A percentile compares a stretch with the other conserved stretches of the same genome.
These are phyloP conservation scores for Zostera marina DNA, from an alignment of 116 monocot species.

Conservation along the genomic window DNA sequence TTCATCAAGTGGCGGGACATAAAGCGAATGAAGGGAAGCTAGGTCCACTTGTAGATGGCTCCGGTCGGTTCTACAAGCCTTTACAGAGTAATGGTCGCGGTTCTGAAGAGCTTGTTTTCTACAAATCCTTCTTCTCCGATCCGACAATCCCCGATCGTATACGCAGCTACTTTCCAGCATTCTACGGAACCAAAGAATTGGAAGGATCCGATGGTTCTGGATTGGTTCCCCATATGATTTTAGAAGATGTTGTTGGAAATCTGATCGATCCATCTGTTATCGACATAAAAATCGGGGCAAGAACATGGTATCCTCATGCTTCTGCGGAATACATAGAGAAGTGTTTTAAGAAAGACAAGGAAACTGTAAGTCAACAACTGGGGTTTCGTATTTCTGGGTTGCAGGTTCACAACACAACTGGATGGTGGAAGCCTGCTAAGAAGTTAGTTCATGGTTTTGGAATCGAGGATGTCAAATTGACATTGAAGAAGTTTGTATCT, in stretches of 20 bases:
- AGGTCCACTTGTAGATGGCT: conserved; percentile 56
- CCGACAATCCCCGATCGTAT: conserved; percentile 24
- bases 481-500: conserved; percentile 46
- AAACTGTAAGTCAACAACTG: conserved; percentile 28
- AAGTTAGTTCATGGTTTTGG: conserved; percentile 15
- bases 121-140: conserved; percentile 44
- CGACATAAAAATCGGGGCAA: conserved; percentile 77
- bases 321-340: conserved; percentile 38
- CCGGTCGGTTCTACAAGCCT: conserved; percentile 84
- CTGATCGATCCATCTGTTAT: conserved; percentile 31
- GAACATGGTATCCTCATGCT: conserved; percentile 51
- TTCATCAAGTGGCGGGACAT: conserved; percentile 86
- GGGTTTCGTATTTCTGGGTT: conserved; percentile 73
- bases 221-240: conserved; percentile 37
- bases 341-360: conserved; percentile 42
- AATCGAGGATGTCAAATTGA: conserved; percentile 20
- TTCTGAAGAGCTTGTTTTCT: conserved; percentile 44
- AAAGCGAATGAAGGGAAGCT: conserved; percentile 21
- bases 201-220: conserved; percentile 32
- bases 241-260: conserved; percentile 40
- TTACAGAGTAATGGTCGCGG: conserved; percentile 51
- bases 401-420: conserved; percentile 18
- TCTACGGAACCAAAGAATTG: conserved; percentile 43
- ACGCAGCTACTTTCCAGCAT: conserved; percentile 54
- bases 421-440: conserved; percentile 28